Percentiles rank a stretch among this genome's conserved stretches.
Evolutionary conservation across 257 asterid genomes (phyloP).

Genomic region (Dorcoceras hygrometricum): DNA sequence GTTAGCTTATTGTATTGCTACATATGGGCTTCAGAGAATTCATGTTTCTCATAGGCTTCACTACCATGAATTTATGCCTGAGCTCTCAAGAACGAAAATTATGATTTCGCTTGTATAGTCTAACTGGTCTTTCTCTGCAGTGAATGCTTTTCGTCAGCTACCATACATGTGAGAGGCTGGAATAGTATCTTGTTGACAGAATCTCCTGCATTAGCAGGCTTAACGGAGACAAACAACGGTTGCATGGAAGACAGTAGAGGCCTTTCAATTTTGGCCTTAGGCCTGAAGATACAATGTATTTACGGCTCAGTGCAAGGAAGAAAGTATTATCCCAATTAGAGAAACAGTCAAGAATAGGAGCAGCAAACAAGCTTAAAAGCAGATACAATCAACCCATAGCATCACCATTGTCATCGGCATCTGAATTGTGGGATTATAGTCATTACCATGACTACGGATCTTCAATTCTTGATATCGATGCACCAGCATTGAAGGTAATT

Average conservation of each 20-base stretch:
- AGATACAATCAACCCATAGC: conserved; percentile 33
- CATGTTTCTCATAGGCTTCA: neutral
- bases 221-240: conserved; percentile 33
- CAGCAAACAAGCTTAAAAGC: conserved; percentile 34
- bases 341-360: conserved; percentile 42
- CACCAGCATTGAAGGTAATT: conserved; percentile 39
- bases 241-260: conserved; percentile 41
- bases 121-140: conserved; percentile 33
- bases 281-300: conserved; percentile 42
- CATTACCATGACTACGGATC: conserved; percentile 35
- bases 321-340: conserved; percentile 38
- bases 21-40: neutral
- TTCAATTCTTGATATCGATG: conserved; percentile 44
- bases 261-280: conserved; percentile 34
- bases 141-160: conserved; percentile 37
- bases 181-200: conserved; percentile 35
- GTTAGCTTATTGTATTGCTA: neutral
- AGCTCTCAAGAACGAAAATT: neutral
- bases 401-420: conserved; percentile 42
- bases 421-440: conserved; percentile 37
- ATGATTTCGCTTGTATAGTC: conserved; percentile 13
- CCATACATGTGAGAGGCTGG: conserved; percentile 47
- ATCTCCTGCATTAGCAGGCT: conserved; percentile 42
- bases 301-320: conserved; percentile 52
- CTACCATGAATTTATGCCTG: neutral